phyloP scores from a whole-genome alignment of 805 yeast genomes.

The Yamadazyma sp. region DNA sequence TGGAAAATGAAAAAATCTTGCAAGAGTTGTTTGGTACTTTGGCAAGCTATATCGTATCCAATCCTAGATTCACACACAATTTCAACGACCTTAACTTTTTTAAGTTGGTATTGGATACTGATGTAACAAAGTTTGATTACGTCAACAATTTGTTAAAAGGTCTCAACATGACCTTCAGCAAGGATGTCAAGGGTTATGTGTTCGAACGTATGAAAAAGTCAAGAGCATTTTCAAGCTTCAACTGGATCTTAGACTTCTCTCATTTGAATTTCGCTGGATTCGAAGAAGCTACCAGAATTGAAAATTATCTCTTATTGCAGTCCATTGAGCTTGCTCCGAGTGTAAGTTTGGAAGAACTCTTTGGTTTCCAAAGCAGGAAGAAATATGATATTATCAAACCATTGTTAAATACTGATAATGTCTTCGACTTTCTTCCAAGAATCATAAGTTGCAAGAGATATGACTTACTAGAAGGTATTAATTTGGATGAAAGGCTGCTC shows the following conservation, averaged over 20 bases:
- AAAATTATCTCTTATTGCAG: constrained; percentile 10
- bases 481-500: constrained; percentile 10
- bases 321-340: constrained; percentile 1
- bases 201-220: constrained; percentile 9
- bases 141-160: constrained; percentile 7
- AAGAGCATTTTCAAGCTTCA: constrained; percentile 2
- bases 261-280: constrained; percentile 13
- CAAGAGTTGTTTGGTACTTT: constrained; percentile 8
- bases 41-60: constrained; percentile 9
- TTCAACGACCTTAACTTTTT: constrained; percentile 10
- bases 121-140: not conserved
- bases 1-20: not conserved
- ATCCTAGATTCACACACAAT: constrained; percentile 2
- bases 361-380: constrained; percentile 2
- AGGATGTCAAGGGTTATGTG: constrained; percentile 7
- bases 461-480: constrained; percentile 10
- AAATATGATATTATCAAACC: constrained; percentile 8
- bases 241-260: constrained; percentile 12
- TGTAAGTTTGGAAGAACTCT: constrained; percentile 10
- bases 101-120: constrained; percentile 3
- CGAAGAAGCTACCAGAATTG: constrained; percentile 7
- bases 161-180: constrained; percentile 4
- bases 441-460: constrained; percentile 6
- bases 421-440: constrained; percentile 2
- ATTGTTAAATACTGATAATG: constrained; percentile 8